Evolutionary conservation across 441 rosid genomes (phyloP).

Genomic region (Dalechampia spathulata): DNA sequence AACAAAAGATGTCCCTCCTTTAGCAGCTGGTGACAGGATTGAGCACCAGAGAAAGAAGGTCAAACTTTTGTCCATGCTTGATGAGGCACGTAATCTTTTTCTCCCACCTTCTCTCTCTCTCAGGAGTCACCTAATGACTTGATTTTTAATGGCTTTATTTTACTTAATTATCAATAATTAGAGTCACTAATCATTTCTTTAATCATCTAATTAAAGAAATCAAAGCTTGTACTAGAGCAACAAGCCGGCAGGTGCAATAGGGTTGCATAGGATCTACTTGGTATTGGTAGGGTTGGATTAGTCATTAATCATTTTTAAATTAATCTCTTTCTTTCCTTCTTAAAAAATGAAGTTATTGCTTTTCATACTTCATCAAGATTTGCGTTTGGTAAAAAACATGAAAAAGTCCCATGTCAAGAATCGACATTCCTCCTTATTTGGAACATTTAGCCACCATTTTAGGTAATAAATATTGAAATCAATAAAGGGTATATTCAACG

Average conservation of each 20-base stretch:
- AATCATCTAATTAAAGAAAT: neutral
- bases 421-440: conserved; percentile 36
- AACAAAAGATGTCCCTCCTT: conserved; percentile 44
- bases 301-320: conserved; percentile 15
- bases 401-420: too few species aligned
- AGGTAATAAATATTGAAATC: too few species aligned
- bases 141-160: conserved; percentile 7
- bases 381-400: too few species aligned
- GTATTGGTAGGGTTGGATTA: conserved; percentile 35
- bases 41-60: conserved; percentile 93
- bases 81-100: conserved; percentile 79
- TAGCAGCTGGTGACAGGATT: conserved; percentile 75
- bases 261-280: conserved; percentile 43
- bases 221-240: neutral
- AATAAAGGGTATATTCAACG: too few species aligned
- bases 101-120: neutral
- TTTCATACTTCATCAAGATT: too few species aligned
- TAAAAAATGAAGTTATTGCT: too few species aligned
- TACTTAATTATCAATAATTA: conserved; percentile 5
- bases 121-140: conserved; percentile 7
- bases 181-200: conserved; percentile 9
- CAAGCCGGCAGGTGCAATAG: conserved; percentile 60
- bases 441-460: conserved; percentile 40
- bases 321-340: neutral
- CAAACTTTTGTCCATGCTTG: conserved; percentile 89